Evolutionary conservation across 208 protist species (phyloP).

Genomic region (Vickermania ingenoplastis): DNA sequence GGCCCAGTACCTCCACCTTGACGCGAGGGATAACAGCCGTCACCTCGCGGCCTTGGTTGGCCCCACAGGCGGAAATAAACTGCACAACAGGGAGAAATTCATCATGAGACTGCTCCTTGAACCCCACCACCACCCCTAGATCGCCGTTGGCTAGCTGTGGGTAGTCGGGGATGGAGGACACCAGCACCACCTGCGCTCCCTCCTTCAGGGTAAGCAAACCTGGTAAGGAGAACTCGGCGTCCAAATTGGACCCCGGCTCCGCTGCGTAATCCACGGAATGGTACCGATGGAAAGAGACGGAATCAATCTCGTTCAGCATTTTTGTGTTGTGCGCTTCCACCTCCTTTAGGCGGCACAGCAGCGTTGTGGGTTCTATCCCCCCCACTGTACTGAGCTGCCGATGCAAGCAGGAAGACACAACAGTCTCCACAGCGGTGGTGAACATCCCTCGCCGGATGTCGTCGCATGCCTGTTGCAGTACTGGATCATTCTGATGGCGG

Average conservation of each 20-base stretch:
- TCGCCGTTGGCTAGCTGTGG: conserved; percentile 28
- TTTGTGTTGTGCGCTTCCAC: conserved; percentile 41
- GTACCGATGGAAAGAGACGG: conserved; percentile 40
- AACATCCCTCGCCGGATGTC: conserved; percentile 48
- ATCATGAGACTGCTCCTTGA: conserved; percentile 12
- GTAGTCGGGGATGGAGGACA: conserved; percentile 28
- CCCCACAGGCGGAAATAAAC: conserved; percentile 9
- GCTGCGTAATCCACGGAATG: conserved; percentile 65
- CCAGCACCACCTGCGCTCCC: conserved; percentile 68
- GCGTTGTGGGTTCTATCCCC: conserved; percentile 35
- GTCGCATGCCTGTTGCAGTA: conserved; percentile 32
- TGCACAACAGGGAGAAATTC: conserved; percentile 22
- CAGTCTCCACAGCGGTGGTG: conserved; percentile 31
- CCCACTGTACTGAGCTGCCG: conserved; percentile 9
- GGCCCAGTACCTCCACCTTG: conserved; percentile 15
- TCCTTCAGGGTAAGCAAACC: conserved; percentile 40
- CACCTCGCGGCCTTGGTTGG: conserved; percentile 11
- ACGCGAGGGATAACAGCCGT: conserved; percentile 16
- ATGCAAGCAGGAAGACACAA: conserved; percentile 27
- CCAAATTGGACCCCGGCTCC: conserved; percentile 36
- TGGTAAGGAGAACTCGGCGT: conserved; percentile 44
- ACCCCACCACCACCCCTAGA: conserved; percentile 18
- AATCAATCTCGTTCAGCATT: conserved; percentile 30
- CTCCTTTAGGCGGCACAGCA: conserved; percentile 38
- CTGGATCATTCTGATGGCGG: conserved; percentile 24